phyloP scores from a whole-genome alignment of 768 basidiomycete genomes.

The Naematelia encephala region DNA sequence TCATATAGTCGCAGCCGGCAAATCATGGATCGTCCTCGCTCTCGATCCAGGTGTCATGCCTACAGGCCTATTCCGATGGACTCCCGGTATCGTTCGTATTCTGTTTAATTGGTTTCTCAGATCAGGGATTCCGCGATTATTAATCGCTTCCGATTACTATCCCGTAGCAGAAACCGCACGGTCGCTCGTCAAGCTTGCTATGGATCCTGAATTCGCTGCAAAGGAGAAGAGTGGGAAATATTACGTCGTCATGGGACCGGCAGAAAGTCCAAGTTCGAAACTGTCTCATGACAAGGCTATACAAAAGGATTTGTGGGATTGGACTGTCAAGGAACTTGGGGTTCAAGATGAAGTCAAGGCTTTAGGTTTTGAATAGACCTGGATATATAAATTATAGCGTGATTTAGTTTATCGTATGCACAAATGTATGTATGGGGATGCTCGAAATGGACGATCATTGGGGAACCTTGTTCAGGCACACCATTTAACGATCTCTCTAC shows the following conservation, averaged over 20 bases:
- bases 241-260: neutral
- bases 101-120: neutral
- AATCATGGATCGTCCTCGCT: conserved; percentile 8
- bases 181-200: neutral
- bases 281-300: conserved; percentile 1
- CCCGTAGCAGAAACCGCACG: neutral
- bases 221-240: conserved; percentile 12
- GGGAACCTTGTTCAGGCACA: neutral
- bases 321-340: conserved; percentile 12
- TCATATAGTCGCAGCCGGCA: neutral
- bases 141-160: conserved; percentile 1
- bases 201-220: conserved; percentile 6
- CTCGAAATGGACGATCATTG: neutral
- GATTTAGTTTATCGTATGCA: no score
- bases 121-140: neutral
- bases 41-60: conserved; percentile 19
- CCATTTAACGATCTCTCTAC: neutral
- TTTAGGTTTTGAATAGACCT: no score
- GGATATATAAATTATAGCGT: no score
- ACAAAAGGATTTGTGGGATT: conserved; percentile 18
- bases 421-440: neutral
- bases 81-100: neutral
- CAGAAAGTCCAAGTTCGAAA: conserved; percentile 4
- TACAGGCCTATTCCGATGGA: conserved; percentile 9
- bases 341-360: neutral